Evolutionary conservation across 2,329 filamentous ascomycete genomes (phyloP).

Genomic region (Aspergillus ibericus): DNA sequence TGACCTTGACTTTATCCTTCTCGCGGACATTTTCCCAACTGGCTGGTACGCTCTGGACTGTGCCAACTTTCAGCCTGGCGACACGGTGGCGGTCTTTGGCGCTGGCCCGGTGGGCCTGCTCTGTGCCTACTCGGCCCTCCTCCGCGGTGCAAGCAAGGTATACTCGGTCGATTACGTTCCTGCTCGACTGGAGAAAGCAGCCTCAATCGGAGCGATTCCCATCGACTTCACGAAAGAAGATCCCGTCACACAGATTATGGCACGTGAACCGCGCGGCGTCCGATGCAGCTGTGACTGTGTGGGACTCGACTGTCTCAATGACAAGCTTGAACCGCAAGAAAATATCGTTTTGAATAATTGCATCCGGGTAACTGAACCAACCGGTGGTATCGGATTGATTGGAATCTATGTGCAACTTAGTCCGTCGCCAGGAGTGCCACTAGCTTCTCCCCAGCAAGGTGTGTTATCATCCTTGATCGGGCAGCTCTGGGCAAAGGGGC

Average conservation of each 20-base stretch:
- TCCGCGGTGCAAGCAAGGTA: slow-evolving; percentile 61
- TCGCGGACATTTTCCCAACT: slow-evolving; percentile 41
- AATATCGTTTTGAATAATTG: background rate
- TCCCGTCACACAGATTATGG: slow-evolving; percentile 37
- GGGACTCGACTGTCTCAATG: slow-evolving; percentile 15
- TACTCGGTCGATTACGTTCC: slow-evolving; percentile 63
- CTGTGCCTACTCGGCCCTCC: slow-evolving; percentile 58
- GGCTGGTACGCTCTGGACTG: slow-evolving; percentile 40
- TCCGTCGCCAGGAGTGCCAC: background rate
- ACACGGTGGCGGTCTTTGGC: slow-evolving; percentile 63
- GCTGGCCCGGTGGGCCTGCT: slow-evolving; percentile 65
- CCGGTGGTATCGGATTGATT: background rate
- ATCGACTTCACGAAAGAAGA: slow-evolving; percentile 63
- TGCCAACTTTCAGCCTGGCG: slow-evolving; percentile 45
- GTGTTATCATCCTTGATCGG: slow-evolving; percentile 1
- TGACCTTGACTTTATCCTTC: slow-evolving; percentile 18
- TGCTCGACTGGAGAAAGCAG: slow-evolving; percentile 58
- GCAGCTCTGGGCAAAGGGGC: background rate
- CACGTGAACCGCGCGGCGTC: slow-evolving; percentile 12
- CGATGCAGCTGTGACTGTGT: slow-evolving; percentile 17
- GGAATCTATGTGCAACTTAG: background rate
- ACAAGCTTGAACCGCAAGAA: background rate
- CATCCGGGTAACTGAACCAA: slow-evolving; percentile 1
- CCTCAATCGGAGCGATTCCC: slow-evolving; percentile 57
- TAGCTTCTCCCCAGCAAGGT: background rate